Percentiles rank a stretch among this genome's conserved stretches.
phyloP scores from a whole-genome alignment of 208 protist genomes.

The Vickermania ingenoplastis region DNA sequence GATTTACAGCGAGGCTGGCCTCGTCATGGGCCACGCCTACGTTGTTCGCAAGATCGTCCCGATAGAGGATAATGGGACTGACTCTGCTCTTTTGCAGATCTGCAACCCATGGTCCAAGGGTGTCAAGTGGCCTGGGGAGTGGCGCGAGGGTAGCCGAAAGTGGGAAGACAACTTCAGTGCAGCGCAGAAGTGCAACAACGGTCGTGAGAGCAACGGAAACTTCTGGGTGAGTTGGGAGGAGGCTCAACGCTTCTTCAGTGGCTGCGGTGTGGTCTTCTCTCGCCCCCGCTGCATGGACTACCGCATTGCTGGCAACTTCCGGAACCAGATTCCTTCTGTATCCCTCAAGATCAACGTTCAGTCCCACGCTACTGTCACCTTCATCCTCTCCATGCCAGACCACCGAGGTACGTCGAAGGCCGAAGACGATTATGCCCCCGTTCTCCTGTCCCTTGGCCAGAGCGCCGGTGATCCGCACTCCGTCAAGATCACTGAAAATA shows the following conservation, averaged over 20 bases:
- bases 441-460: slow-evolving; percentile 78
- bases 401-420: slow-evolving; percentile 52
- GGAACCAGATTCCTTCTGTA: slow-evolving; percentile 50
- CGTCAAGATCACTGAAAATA: slow-evolving; percentile 64
- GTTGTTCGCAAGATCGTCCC: slow-evolving; percentile 42
- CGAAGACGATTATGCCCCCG: slow-evolving; percentile 35
- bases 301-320: slow-evolving; percentile 67
- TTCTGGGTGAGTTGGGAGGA: slow-evolving; percentile 81
- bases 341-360: slow-evolving; percentile 56
- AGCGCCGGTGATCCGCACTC: slow-evolving; percentile 27
- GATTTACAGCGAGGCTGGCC: slow-evolving; percentile 37
- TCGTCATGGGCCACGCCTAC: slow-evolving; percentile 56
- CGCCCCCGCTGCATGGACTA: slow-evolving; percentile 64
- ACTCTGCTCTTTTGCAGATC: slow-evolving; percentile 46
- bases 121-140: slow-evolving; percentile 39
- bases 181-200: slow-evolving; percentile 29
- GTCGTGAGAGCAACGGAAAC: slow-evolving; percentile 31
- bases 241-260: slow-evolving; percentile 51
- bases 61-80: slow-evolving; percentile 25
- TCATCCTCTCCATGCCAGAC: slow-evolving; percentile 71
- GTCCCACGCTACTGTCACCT: slow-evolving; percentile 29
- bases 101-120: slow-evolving; percentile 50
- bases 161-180: slow-evolving; percentile 55
- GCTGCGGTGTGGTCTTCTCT: slow-evolving; percentile 71
- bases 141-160: slow-evolving; percentile 44